These are phyloP conservation scores for Thelephora aurantiotincta DNA, from an alignment of 768 basidiomycete genomes.

Conservation along the genomic window DNA sequence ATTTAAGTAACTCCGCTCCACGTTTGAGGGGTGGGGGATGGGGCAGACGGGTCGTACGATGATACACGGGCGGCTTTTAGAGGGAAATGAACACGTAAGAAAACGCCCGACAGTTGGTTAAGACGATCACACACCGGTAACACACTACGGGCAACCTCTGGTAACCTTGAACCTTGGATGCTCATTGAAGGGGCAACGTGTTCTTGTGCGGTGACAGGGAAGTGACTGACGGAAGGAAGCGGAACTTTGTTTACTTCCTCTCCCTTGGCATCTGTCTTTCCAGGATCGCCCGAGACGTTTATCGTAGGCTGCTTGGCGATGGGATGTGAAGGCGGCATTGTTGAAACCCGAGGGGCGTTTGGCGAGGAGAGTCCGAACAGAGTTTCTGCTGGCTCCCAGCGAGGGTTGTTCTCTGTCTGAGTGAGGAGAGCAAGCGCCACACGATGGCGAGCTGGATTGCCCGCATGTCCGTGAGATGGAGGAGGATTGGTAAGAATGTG, in stretches of 20 bases:
- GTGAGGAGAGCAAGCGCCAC: conserved; percentile 60
- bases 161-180: conserved; percentile 50
- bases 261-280: conserved; percentile 36
- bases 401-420: conserved; percentile 38
- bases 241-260: conserved; percentile 27
- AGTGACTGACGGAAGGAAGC: conserved; percentile 22
- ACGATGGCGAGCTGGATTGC: conserved; percentile 55
- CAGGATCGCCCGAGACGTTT: conserved; percentile 7
- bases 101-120: background rate
- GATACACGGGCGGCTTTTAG: conserved; percentile 35
- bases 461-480: conserved; percentile 26
- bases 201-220: conserved; percentile 28
- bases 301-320: conserved; percentile 18
- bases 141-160: conserved; percentile 49
- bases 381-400: conserved; percentile 55
- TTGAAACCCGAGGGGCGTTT: conserved; percentile 43
- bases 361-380: conserved; percentile 45
- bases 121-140: conserved; percentile 39
- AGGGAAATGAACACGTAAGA: background rate
- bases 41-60: conserved; percentile 45
- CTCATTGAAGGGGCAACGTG: conserved; percentile 51
- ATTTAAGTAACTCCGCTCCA: conserved; percentile 24
- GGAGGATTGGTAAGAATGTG: conserved; percentile 65
- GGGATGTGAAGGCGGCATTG: conserved; percentile 56
- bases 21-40: conserved; percentile 55